Percentiles rank a stretch among this genome's conserved stretches.
Evolutionary conservation across 805 yeast species (phyloP).

Genomic region (Debaryomyces tyrocola): DNA sequence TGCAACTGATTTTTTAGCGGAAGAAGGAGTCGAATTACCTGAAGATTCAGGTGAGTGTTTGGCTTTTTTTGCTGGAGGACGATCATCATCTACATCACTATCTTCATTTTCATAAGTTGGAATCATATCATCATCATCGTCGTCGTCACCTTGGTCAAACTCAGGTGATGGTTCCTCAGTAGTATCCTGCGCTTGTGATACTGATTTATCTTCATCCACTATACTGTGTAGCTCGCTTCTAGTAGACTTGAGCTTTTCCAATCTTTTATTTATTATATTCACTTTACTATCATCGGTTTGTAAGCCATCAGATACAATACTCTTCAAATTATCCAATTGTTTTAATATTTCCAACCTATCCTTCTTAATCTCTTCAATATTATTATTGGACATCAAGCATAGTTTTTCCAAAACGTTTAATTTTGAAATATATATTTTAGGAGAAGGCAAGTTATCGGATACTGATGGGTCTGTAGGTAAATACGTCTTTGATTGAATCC

Average conservation of each 20-base stretch:
- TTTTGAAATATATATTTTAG: constrained; percentile 37
- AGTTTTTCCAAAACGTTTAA: constrained; percentile 39
- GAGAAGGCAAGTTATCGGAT: constrained; percentile 40
- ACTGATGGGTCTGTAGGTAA: constrained; percentile 33
- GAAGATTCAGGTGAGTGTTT: constrained; percentile 21
- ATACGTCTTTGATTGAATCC: constrained; percentile 35
- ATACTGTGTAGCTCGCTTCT: constrained; percentile 33
- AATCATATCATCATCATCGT: constrained; percentile 22
- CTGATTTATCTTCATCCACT: constrained; percentile 11
- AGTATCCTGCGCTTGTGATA: constrained; percentile 3
- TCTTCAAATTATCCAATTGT: constrained; percentile 24
- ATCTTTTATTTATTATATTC: constrained; percentile 27
- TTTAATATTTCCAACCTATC: constrained; percentile 25
- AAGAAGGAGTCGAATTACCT: constrained; percentile 23
- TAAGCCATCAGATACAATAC: constrained; percentile 23
- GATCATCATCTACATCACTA: constrained; percentile 15
- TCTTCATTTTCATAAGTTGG: constrained; percentile 23
- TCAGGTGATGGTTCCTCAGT: constrained; percentile 32
- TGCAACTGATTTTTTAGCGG: constrained; percentile 34
- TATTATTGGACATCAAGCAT: constrained; percentile 30
- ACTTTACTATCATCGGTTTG: constrained; percentile 35
- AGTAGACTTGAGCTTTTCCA: constrained; percentile 25
- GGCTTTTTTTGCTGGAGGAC: constrained; percentile 12
- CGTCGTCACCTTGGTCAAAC: constrained; percentile 15
- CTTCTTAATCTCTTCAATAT: constrained; percentile 30